These are phyloP conservation scores for Cladosporium halotolerans DNA, from an alignment of 2,329 filamentous ascomycete species.

Conservation along the genomic window DNA sequence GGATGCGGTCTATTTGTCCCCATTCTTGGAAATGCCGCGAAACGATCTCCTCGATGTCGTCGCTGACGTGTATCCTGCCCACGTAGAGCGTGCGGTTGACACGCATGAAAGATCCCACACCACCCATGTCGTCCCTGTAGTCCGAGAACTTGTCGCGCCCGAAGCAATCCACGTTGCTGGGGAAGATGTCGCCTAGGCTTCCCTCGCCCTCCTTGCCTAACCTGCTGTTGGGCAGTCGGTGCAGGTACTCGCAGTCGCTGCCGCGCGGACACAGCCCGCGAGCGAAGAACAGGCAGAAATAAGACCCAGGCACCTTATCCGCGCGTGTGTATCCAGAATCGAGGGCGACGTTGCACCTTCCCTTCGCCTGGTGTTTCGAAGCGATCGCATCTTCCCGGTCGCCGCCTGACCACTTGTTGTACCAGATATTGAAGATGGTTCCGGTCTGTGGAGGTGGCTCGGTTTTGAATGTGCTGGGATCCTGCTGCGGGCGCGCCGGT, in stretches of 20 bases:
- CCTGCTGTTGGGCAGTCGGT: constrained; percentile 64
- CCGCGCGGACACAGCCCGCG: constrained; percentile 78
- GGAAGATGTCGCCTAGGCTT: constrained; percentile 76
- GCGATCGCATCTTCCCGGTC: constrained; percentile 89
- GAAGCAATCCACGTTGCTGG: constrained; percentile 92
- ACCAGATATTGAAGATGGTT: constrained; percentile 97
- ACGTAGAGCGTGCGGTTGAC: constrained; percentile 93
- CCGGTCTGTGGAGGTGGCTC: constrained; percentile 89
- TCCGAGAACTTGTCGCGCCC: constrained; percentile 87
- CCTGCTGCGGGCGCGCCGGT: constrained; percentile 85
- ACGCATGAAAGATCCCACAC: constrained; percentile 86
- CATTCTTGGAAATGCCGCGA: constrained; percentile 94
- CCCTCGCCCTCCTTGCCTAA: constrained; percentile 30
- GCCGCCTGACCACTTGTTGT: constrained; percentile 96
- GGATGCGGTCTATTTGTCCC: constrained; percentile 80
- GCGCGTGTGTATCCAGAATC: constrained; percentile 50
- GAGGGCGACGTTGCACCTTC: constrained; percentile 76
- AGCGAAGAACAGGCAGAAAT: constrained; percentile 90
- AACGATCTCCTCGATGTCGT: constrained; percentile 95
- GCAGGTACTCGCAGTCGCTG: constrained; percentile 88
- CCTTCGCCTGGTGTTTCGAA: constrained; percentile 72
- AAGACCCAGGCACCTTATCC: constrained; percentile 56
- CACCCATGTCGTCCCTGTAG: constrained; percentile 96
- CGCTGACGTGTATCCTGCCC: constrained; percentile 87
- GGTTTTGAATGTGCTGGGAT: constrained; percentile 72